Base-by-base conservation (phyloP, 495 filamentous ascomycete genomes). In the Penicillium simplicissimum region DNA sequence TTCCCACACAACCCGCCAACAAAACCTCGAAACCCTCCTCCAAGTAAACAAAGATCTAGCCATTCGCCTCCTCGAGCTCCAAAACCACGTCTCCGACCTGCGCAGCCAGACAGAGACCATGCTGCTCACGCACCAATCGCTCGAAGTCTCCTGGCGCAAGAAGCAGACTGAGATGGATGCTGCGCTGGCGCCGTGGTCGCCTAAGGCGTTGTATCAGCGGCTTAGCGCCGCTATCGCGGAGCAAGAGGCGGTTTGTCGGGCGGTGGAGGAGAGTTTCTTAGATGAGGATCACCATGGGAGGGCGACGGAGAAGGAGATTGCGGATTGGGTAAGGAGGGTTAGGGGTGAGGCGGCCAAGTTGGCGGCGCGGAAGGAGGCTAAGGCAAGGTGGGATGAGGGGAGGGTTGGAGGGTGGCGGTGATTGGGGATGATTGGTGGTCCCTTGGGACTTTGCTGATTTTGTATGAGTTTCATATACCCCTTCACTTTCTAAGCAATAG, bases 351-450 rank as follows among this genome's bases (percentile, higher is more conserved):
- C 87, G 70, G 90, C 88, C 62, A 74, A 87, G 61, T 85, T 88
- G 57, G 92, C 90, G 60, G 81, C 90, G 14, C 80, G 91, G 48
- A 85, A 84, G 67, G 93, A 96, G 78, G 82, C 90, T 56, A 94
- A 90, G 74, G 90, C 91, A 64, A 80, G 94, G 68, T 97, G 94
- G 94, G 93, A 97, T 79, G 93, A 96, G 74, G 92, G 93, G 28
- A 83, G 93, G 60, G 92, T 96, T 57, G 93, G 93, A 1, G 93
- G 93, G 0, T 97, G 93, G 93, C 82, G 93, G 59, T 96, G 81
- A 87, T 33, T 33, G 4, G 28, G 28, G 28, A 31, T 3, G 1
- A n/a, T 2, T 28, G 25, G 25, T 28, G 2, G 2, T 31, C 6
- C 28, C 6, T 31, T 6, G 6, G 19, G 13, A 23, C 8, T 33